phyloP scores from a whole-genome alignment of 108 stramenopile genomes.

The Pseudonitzschia multiseries region DNA sequence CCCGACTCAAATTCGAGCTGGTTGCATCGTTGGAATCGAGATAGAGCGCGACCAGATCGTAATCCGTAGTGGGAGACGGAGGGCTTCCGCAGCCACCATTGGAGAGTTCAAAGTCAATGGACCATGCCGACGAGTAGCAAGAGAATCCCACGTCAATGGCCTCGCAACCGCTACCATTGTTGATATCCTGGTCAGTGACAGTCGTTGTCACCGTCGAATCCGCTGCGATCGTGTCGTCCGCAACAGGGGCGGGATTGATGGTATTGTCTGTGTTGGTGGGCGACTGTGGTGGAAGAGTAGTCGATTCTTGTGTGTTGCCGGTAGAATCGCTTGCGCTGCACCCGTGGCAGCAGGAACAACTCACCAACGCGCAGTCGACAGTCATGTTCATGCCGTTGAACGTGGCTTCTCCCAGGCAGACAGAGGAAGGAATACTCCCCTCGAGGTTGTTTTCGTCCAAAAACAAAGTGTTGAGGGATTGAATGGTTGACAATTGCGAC shows the following conservation, averaged over 20 bases:
- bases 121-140: not conserved
- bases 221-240: not conserved
- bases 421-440: constrained; percentile 28
- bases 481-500: constrained; percentile 12
- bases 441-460: constrained; percentile 21
- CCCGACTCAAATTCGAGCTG: not conserved
- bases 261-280: too few species aligned
- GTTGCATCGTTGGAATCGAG: too few species aligned
- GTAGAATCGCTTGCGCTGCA: too few species aligned
- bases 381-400: constrained; percentile 11
- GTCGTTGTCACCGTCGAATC: not conserved
- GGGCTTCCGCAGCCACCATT: not conserved
- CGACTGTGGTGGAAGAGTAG: too few species aligned
- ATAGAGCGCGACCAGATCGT: constrained; percentile 6
- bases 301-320: too few species aligned
- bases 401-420: constrained; percentile 2
- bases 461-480: constrained; percentile 10
- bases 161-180: not conserved
- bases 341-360: constrained; percentile 21
- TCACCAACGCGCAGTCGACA: constrained; percentile 34
- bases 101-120: constrained; percentile 13
- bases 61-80: not conserved
- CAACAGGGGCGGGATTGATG: not conserved
- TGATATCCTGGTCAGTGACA: not conserved
- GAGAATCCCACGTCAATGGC: not conserved